Percentiles rank a stretch among this genome's conserved stretches.
These are phyloP conservation scores for Macrocybe gigantea DNA, from an alignment of 768 basidiomycete species.

Conservation along the genomic window DNA sequence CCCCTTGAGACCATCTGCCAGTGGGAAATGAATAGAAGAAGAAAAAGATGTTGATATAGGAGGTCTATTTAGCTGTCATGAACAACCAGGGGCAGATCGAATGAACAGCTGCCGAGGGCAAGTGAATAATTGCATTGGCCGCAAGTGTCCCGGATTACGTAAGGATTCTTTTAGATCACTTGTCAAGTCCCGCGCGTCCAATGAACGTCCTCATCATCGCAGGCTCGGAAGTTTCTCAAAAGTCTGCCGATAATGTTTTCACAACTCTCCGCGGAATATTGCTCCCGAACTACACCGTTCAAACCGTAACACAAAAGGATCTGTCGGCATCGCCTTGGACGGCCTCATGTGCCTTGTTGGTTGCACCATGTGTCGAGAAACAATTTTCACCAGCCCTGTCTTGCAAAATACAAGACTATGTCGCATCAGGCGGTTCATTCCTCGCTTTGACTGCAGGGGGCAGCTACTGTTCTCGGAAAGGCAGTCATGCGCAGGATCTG, in stretches of 20 bases:
- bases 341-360: constrained; percentile 67
- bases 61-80: no score
- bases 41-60: no score
- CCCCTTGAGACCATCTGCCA: no score
- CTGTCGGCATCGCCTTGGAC: constrained; percentile 75
- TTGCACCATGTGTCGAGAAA: constrained; percentile 61
- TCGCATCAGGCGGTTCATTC: constrained; percentile 64
- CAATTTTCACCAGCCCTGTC: constrained; percentile 32
- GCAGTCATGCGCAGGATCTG: constrained; percentile 14
- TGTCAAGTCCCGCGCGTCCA: not conserved
- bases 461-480: constrained; percentile 15
- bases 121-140: no score
- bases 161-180: not conserved
- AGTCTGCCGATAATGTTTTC: constrained; percentile 37
- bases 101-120: no score
- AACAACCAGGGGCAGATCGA: no score
- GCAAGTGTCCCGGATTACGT: no score
- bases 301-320: constrained; percentile 50
- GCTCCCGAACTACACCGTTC: constrained; percentile 73
- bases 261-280: constrained; percentile 50
- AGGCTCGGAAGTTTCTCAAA: constrained; percentile 51
- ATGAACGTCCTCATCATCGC: constrained; percentile 79
- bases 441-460: constrained; percentile 59
- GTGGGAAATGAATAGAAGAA: no score
- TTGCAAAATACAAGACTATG: constrained; percentile 49